A percentile compares a stretch with the other conserved stretches of the same genome.
Evolutionary conservation across 495 filamentous ascomycete genomes (phyloP).

Genomic region (Tuber umbilicatum): DNA sequence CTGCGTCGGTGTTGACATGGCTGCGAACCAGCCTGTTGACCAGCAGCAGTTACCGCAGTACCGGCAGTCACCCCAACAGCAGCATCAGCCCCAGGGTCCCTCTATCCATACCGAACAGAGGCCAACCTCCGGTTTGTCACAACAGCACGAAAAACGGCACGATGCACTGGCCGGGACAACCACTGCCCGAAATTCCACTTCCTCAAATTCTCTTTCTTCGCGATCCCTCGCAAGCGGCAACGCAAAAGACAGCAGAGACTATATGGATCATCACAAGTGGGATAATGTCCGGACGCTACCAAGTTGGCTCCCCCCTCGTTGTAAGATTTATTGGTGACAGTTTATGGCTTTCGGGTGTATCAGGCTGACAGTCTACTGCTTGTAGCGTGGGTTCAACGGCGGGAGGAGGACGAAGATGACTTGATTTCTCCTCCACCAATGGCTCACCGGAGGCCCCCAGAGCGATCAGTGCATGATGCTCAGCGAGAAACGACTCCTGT

Average conservation of each 20-base stretch:
- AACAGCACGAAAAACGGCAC: slow-evolving; percentile 17
- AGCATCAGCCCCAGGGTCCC: slow-evolving; percentile 24
- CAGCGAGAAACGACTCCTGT: slow-evolving; percentile 41
- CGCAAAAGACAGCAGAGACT: slow-evolving; percentile 27
- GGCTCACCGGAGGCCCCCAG: slow-evolving; percentile 38
- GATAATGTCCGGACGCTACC: slow-evolving; percentile 41
- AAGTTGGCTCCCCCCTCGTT: slow-evolving; percentile 38
- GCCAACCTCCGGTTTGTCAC: slow-evolving; percentile 30
- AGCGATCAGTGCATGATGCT: slow-evolving; percentile 40
- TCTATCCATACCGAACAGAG: slow-evolving; percentile 20
- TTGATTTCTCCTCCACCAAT: slow-evolving; percentile 32
- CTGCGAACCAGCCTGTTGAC: slow-evolving; percentile 27
- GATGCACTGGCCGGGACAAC: slow-evolving; percentile 33
- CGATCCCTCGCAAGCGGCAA: slow-evolving; percentile 29
- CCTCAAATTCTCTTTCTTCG: slow-evolving; percentile 39
- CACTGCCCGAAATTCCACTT: slow-evolving; percentile 36
- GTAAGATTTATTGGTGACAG: slow-evolving; percentile 37
- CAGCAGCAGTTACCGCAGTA: slow-evolving; percentile 12
- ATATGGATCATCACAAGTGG: slow-evolving; percentile 30
- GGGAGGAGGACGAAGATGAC: slow-evolving; percentile 40
- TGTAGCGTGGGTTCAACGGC: slow-evolving; percentile 40
- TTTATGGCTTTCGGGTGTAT: slow-evolving; percentile 13
- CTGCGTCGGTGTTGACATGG: slow-evolving; percentile 19
- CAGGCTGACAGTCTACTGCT: slow-evolving; percentile 12
- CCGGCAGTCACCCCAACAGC: slow-evolving; percentile 22